A percentile compares a stretch with the other conserved stretches of the same genome.
phyloP scores from a whole-genome alignment of 352 stramenopile species.

The Globisporangium apiculatum region DNA sequence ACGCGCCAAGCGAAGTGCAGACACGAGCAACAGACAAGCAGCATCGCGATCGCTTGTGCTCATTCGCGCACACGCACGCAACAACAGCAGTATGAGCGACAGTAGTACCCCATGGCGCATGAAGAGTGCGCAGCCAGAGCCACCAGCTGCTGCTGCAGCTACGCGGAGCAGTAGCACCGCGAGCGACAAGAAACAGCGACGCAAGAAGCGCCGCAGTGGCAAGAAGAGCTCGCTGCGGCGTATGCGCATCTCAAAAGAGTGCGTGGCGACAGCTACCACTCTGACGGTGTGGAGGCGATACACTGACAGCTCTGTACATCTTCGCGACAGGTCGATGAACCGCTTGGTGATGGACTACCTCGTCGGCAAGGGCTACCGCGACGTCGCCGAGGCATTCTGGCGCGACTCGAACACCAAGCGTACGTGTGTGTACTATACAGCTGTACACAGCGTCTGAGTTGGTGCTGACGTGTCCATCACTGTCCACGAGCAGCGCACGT shows the following conservation, averaged over 20 bases:
- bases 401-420: constrained; percentile 60
- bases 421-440: constrained; percentile 17
- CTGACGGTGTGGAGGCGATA: no score
- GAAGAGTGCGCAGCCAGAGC: neutral
- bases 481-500: constrained; percentile 38
- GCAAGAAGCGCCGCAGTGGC: constrained; percentile 10
- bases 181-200: constrained; percentile 9
- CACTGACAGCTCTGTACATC: no score
- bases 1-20: neutral
- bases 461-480: constrained; percentile 1
- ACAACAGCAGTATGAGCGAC: constrained; percentile 5
- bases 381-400: constrained; percentile 73
- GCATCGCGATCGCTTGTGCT: no score
- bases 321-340: constrained; percentile 51
- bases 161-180: constrained; percentile 8
- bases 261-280: constrained; percentile 1
- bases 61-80: no score
- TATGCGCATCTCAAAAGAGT: constrained; percentile 71
- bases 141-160: constrained; percentile 2
- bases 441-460: neutral
- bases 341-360: constrained; percentile 78
- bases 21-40: neutral
- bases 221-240: constrained; percentile 27
- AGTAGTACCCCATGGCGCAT: constrained; percentile 6
- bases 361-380: constrained; percentile 70